Evolutionary conservation across 2,329 filamentous ascomycete species (phyloP), one percentile per base, ranked within the genome.

Genomic region (Dissoconium aciculare): DNA sequence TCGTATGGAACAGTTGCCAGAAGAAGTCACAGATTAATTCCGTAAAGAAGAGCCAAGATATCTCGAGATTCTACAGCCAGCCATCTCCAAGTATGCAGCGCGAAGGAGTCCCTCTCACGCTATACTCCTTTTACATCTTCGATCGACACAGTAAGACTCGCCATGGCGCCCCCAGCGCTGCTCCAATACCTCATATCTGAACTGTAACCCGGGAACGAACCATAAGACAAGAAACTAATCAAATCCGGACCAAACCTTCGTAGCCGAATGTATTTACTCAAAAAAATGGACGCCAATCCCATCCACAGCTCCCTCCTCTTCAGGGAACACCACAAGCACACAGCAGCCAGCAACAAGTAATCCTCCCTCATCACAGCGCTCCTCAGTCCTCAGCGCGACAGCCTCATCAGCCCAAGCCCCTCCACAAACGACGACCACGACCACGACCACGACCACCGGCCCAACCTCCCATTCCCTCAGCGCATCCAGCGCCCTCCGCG

Each of bases 81-180:
- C n/a, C n/a, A n/a, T 15, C 17, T 25, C 15, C 30, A 17, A 33
- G 32, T 13, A 95, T 98, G 89, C 76, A 23, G 19, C 19, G 19
- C 19, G 19, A 23, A 23, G 19, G 19, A 23, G 19, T n/a, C 8
- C n/a, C n/a, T 8, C 19, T n/a, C 8, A 23, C 79, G 38, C 80
- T 95, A 57, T 95, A 91, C 62, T 85, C 84, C 37, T 93, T 98
- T 62, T 93, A 93, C 67, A 94, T 98, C 54, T 98, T 98, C 56
- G 89, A 98, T 62, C 78, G 89, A 43, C 89, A 98, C 60, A 93
- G 89, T 94, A 68, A 53, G 71, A 51, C 28, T 4, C 21, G 19
- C 8, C 8, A 23, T n/a, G 19, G n/a, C 19, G 19, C 19, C 8
- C n/a, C 8, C 19, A 8, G 19, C n/a, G n/a, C n/a, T n/a, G n/a